Evolutionary conservation across 495 filamentous ascomycete genomes (phyloP).

Genomic region (Trichocladium antarcticum): DNA sequence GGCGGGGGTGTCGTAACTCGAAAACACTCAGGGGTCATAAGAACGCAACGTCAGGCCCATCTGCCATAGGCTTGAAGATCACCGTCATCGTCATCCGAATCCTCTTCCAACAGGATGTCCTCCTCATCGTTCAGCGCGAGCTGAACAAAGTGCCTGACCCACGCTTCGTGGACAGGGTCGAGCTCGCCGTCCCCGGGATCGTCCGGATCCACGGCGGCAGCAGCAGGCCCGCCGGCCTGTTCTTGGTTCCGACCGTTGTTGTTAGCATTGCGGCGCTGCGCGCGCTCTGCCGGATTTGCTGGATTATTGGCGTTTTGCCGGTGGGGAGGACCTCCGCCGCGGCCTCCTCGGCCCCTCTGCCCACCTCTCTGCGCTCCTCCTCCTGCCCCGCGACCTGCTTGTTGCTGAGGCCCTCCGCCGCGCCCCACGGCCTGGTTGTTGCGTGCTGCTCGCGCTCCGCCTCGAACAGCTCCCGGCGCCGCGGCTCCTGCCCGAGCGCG

Average conservation of each 20-base stretch:
- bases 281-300: slow-evolving; percentile 15
- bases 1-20: background rate
- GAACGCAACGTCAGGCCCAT: background rate
- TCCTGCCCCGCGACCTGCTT: slow-evolving; percentile 5
- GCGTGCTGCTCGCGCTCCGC: background rate
- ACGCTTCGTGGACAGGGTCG: slow-evolving; percentile 33
- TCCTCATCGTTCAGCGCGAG: slow-evolving; percentile 44
- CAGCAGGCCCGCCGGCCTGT: background rate
- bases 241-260: slow-evolving; percentile 10
- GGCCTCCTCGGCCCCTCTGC: slow-evolving; percentile 9
- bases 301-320: slow-evolving; percentile 24
- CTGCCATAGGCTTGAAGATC: too few relatives aligned
- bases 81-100: slow-evolving; percentile 17
- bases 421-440: background rate
- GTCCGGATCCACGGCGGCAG: slow-evolving; percentile 1
- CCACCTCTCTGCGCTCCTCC: slow-evolving; percentile 6
- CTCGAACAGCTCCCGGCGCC: slow-evolving; percentile 1
- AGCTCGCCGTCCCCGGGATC: slow-evolving; percentile 12
- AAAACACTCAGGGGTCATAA: background rate
- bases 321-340: slow-evolving; percentile 11
- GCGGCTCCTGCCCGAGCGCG: slow-evolving; percentile 11
- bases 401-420: slow-evolving; percentile 10
- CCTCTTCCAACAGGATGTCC: slow-evolving; percentile 32
- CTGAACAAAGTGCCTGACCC: slow-evolving; percentile 44
- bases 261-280: slow-evolving; percentile 16